These are phyloP conservation scores for Cryptosporidium andersoni DNA, from an alignment of 169 alveolate species.

Conservation along the genomic window DNA sequence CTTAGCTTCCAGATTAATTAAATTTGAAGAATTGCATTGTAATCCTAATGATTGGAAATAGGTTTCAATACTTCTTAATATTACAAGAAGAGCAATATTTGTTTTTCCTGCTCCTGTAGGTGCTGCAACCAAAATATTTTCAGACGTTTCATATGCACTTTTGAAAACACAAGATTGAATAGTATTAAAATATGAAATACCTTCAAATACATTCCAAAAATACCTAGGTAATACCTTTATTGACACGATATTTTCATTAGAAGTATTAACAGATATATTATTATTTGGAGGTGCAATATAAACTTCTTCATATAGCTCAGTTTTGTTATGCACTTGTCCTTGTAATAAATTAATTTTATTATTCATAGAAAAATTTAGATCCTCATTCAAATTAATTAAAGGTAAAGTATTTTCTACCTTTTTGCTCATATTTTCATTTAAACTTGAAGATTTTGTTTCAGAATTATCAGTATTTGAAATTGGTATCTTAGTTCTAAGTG, in stretches of 20 bases:
- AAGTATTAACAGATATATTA: no score
- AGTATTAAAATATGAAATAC: conserved; percentile 86
- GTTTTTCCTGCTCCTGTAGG: conserved; percentile 99
- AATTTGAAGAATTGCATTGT: background rate
- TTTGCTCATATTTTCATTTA: no score
- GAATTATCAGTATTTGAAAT: no score
- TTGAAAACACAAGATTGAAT: conserved; percentile 94
- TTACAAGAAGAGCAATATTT: conserved; percentile 97
- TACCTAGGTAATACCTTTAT: background rate
- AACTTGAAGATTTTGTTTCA: no score
- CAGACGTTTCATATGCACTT: conserved; percentile 91
- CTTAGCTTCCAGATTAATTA: conserved; percentile 2
- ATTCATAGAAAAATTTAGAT: no score
- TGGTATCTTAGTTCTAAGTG: no score
- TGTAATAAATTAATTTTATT: no score
- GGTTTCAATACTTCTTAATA: conserved; percentile 88
- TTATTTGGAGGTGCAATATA: no score
- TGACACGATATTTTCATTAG: background rate
- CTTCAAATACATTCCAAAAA: conserved; percentile 58
- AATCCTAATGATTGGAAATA: conserved; percentile 32
- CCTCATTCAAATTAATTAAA: no score
- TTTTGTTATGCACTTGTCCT: no score
- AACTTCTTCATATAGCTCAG: no score
- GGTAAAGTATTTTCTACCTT: no score
- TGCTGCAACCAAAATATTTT: conserved; percentile 98